phyloP scores from a whole-genome alignment of 805 yeast species.

The Priceomyces medius region DNA sequence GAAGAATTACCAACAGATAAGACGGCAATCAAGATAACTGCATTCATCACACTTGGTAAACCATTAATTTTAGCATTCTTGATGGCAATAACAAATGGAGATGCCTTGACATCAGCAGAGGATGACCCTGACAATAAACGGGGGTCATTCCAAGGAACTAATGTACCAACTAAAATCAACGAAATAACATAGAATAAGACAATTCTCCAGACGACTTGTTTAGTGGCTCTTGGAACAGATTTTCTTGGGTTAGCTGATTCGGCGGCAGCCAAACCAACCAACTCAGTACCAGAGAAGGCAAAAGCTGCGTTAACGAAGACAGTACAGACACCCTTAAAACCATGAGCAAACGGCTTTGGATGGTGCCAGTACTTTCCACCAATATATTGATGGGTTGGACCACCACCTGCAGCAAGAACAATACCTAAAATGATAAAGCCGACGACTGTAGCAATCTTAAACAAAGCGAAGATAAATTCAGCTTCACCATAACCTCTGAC shows the following conservation, averaged over 20 bases:
- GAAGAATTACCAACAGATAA: constrained; percentile 44
- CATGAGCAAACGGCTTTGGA: constrained; percentile 56
- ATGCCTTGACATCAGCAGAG: constrained; percentile 25
- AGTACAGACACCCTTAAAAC: constrained; percentile 41
- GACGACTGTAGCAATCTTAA: constrained; percentile 61
- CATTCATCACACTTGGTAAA: constrained; percentile 41
- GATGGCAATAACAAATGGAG: constrained; percentile 42
- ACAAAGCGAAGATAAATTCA: constrained; percentile 61
- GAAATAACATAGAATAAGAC: constrained; percentile 44
- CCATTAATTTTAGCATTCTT: constrained; percentile 35
- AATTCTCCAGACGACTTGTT: constrained; percentile 45
- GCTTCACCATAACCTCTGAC: constrained; percentile 62
- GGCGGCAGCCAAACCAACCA: constrained; percentile 42
- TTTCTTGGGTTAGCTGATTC: constrained; percentile 39
- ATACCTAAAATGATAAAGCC: constrained; percentile 57
- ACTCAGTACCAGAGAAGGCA: constrained; percentile 42
- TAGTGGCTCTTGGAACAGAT: constrained; percentile 40
- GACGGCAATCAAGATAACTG: constrained; percentile 38
- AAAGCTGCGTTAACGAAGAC: constrained; percentile 44
- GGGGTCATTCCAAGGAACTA: constrained; percentile 48
- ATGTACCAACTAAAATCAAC: constrained; percentile 47
- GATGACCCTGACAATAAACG: constrained; percentile 23
- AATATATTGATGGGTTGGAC: constrained; percentile 38
- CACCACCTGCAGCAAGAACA: constrained; percentile 44
- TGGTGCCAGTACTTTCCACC: constrained; percentile 52